Evolutionary conservation across 2,329 filamentous ascomycete genomes (phyloP).

Genomic region (Aspergillus proliferans): DNA sequence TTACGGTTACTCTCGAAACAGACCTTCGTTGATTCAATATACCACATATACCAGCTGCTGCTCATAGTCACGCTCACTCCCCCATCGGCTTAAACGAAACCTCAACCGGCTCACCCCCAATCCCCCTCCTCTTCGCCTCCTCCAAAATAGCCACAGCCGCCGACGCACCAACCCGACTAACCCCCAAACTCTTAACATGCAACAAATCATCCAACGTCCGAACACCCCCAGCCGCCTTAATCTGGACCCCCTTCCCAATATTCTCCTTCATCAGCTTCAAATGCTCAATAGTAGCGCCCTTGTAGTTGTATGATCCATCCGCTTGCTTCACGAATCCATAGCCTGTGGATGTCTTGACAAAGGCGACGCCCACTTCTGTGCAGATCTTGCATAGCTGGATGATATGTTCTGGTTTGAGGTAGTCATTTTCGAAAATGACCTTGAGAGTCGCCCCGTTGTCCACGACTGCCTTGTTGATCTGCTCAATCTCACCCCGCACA

Average conservation of each 20-base stretch:
- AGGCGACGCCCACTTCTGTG: conserved; percentile 46
- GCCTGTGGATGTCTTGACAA: conserved; percentile 57
- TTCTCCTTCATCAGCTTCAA: conserved; percentile 50
- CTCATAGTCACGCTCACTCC: background rate
- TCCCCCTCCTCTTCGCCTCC: conserved; percentile 48
- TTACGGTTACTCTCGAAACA: too few relatives aligned
- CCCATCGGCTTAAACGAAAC: conserved; percentile 19
- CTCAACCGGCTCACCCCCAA: conserved; percentile 29
- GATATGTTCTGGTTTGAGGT: conserved; percentile 47
- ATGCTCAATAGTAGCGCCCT: conserved; percentile 48
- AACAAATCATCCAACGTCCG: conserved; percentile 53
- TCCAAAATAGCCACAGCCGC: conserved; percentile 51
- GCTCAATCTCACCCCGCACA: conserved; percentile 47
- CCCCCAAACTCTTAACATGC: conserved; percentile 49
- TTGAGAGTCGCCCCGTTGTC: conserved; percentile 47
- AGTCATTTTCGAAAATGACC: conserved; percentile 60
- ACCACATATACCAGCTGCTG: too few relatives aligned
- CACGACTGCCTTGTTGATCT: conserved; percentile 45
- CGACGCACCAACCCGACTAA: conserved; percentile 52
- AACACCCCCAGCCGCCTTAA: conserved; percentile 56
- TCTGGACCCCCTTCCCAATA: conserved; percentile 41
- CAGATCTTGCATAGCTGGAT: conserved; percentile 51
- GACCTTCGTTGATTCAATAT: too few relatives aligned
- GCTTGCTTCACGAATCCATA: conserved; percentile 55
- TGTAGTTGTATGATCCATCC: conserved; percentile 48